A percentile compares a stretch with the other conserved stretches of the same genome.
These are phyloP conservation scores for Xylariales sp. DNA, from an alignment of 2,329 filamentous ascomycete species.

Conservation along the genomic window DNA sequence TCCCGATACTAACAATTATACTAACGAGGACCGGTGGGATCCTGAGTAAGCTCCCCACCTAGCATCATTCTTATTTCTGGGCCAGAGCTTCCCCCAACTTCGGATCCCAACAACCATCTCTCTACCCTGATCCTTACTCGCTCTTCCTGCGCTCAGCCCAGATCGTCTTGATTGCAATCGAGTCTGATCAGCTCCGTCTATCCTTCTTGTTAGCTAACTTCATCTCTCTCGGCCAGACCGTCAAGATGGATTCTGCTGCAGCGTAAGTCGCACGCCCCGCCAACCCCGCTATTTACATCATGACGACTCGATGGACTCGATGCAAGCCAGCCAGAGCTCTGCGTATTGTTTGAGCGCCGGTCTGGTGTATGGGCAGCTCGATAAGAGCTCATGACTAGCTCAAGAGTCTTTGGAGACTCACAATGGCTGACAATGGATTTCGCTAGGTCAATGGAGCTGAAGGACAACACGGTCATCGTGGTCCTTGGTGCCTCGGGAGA, in stretches of 20 bases:
- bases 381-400: neutral
- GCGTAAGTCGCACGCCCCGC: constrained; percentile 28
- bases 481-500: constrained; percentile 97
- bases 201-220: constrained; percentile 9
- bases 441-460: constrained; percentile 84
- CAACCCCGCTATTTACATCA: constrained; percentile 27
- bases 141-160: neutral
- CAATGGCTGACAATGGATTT: constrained; percentile 8
- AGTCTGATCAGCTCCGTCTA: neutral
- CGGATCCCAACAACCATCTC: neutral
- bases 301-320: constrained; percentile 6
- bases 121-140: neutral
- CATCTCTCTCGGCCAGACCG: constrained; percentile 8
- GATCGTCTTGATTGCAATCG: neutral
- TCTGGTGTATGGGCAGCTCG: no score
- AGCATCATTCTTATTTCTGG: constrained; percentile 7
- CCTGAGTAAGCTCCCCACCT: constrained; percentile 9
- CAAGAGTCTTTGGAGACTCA: no score
- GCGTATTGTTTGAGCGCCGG: constrained; percentile 12
- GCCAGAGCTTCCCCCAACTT: constrained; percentile 8
- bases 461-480: constrained; percentile 95
- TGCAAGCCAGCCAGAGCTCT: constrained; percentile 10
- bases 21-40: no score
- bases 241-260: constrained; percentile 24
- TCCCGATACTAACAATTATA: no score